Conservation (phyloP, 2,329 filamentous ascomycete species). For the Dactylellina sp. region DNA sequence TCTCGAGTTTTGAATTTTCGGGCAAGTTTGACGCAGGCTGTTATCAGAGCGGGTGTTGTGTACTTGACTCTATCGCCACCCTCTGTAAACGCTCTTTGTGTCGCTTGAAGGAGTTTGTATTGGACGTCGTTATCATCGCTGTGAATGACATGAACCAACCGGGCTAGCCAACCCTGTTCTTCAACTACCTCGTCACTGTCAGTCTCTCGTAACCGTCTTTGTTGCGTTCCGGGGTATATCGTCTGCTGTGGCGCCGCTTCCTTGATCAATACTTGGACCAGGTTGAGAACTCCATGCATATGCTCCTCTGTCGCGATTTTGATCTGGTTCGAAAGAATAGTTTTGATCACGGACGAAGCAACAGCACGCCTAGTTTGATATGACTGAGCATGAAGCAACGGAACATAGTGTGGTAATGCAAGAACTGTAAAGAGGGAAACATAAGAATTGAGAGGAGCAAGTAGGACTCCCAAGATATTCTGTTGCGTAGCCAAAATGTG, state of each 20-base stretch:
- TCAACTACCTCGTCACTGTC: constrained; percentile 98
- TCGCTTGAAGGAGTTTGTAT: constrained; percentile 89
- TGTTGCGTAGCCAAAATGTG: constrained; percentile 89
- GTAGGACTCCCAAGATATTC: constrained; percentile 87
- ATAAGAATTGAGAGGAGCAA: constrained; percentile 89
- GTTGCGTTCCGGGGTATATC: constrained; percentile 83
- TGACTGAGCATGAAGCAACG: constrained; percentile 88
- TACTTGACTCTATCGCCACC: constrained; percentile 96
- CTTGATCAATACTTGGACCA: constrained; percentile 90
- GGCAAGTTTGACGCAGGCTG: constrained; percentile 87
- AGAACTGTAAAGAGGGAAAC: constrained; percentile 95
- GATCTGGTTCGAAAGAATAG: constrained; percentile 83
- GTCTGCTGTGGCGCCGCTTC: constrained; percentile 83
- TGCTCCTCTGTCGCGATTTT: constrained; percentile 81
- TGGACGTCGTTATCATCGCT: constrained; percentile 90
- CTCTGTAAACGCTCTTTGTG: constrained; percentile 85
- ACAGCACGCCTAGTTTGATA: constrained; percentile 92
- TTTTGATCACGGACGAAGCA: constrained; percentile 86
- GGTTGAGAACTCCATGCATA: constrained; percentile 87
- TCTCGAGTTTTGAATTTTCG: constrained; percentile 89
- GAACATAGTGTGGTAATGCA: constrained; percentile 89
- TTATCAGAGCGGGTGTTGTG: constrained; percentile 92
- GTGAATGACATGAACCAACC: constrained; percentile 88
- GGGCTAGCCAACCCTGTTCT: constrained; percentile 95
- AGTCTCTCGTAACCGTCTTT: constrained; percentile 70